Conservation (phyloP, 768 basidiomycete species). For the Pholiota molesta region DNA sequence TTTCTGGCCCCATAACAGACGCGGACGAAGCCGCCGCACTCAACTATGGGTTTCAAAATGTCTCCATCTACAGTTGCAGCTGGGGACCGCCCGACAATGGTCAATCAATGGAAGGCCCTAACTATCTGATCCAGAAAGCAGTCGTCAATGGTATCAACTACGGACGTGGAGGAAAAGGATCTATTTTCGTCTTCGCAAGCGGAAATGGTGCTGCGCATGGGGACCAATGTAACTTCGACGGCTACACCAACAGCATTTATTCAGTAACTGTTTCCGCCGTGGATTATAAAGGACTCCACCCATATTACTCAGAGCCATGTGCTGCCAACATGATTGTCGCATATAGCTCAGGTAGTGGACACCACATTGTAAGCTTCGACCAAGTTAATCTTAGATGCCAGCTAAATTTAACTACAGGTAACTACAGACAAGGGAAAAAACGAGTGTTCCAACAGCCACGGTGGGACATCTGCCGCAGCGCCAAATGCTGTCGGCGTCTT, state of each 20-base stretch:
- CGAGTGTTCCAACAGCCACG: slow-evolving; percentile 80
- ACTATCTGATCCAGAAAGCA: slow-evolving; percentile 89
- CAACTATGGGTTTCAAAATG: slow-evolving; percentile 92
- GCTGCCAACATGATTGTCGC: slow-evolving; percentile 97
- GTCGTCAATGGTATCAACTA: slow-evolving; percentile 92
- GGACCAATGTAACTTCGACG: slow-evolving; percentile 99
- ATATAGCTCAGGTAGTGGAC: slow-evolving; percentile 92
- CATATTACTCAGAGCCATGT: slow-evolving; percentile 97
- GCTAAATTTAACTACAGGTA: slow-evolving; percentile 52
- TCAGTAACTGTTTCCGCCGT: slow-evolving; percentile 95
- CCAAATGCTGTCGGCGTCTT: slow-evolving; percentile 96
- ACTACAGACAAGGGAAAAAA: slow-evolving; percentile 93
- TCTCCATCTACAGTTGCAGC: slow-evolving; percentile 92
- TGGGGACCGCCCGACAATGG: slow-evolving; percentile 99
- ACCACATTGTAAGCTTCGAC: slow-evolving; percentile 76
- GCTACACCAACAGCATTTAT: slow-evolving; percentile 98
- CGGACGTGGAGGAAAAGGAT: slow-evolving; percentile 88
- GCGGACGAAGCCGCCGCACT: slow-evolving; percentile 94
- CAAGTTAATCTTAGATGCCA: slow-evolving; percentile 4
- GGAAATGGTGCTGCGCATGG: slow-evolving; percentile 91
- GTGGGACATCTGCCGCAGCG: slow-evolving; percentile 97
- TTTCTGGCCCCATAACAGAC: slow-evolving; percentile 94
- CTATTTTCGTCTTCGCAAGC: slow-evolving; percentile 95
- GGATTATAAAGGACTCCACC: slow-evolving; percentile 91
- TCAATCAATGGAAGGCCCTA: slow-evolving; percentile 91